phyloP scores from a whole-genome alignment of 1,139 yeast species.

The Blastobotrys proliferans region DNA sequence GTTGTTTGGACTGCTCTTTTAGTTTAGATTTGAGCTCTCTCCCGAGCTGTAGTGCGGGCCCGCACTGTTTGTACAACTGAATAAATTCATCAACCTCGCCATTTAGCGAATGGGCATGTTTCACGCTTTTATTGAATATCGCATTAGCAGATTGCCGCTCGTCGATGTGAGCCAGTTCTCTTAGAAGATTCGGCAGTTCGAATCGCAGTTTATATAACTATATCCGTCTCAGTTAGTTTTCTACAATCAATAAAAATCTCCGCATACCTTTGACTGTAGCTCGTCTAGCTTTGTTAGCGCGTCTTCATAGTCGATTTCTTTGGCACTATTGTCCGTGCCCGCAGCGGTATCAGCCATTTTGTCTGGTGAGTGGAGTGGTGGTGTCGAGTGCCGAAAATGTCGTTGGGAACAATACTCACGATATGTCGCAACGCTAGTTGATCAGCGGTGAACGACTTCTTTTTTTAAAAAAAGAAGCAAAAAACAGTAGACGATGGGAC shows the following conservation, averaged over 20 bases:
- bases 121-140: conserved; percentile 14
- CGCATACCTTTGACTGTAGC: conserved; percentile 20
- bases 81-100: conserved; percentile 16
- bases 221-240: conserved; percentile 1
- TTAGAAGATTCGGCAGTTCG: conserved; percentile 23
- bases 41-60: conserved; percentile 9
- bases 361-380: too few relatives aligned
- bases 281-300: conserved; percentile 19
- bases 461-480: not conserved
- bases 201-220: conserved; percentile 22
- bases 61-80: conserved; percentile 12
- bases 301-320: conserved; percentile 10
- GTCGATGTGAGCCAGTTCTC: conserved; percentile 24
- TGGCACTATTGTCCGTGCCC: not conserved
- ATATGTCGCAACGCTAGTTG: too few relatives aligned
- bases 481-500: too few relatives aligned
- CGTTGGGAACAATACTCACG: too few relatives aligned
- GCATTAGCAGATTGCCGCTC: conserved; percentile 20
- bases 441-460: too few relatives aligned
- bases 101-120: conserved; percentile 14
- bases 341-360: too few relatives aligned
- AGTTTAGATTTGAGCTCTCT: conserved; percentile 5
- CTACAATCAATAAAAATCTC: not conserved
- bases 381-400: too few relatives aligned
- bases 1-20: conserved; percentile 10